Percentiles rank a stretch among this genome's conserved stretches.
Evolutionary conservation across 371 early-diverging fungal genomes (phyloP).

Genomic region (Choanephora cucurbitarum): DNA sequence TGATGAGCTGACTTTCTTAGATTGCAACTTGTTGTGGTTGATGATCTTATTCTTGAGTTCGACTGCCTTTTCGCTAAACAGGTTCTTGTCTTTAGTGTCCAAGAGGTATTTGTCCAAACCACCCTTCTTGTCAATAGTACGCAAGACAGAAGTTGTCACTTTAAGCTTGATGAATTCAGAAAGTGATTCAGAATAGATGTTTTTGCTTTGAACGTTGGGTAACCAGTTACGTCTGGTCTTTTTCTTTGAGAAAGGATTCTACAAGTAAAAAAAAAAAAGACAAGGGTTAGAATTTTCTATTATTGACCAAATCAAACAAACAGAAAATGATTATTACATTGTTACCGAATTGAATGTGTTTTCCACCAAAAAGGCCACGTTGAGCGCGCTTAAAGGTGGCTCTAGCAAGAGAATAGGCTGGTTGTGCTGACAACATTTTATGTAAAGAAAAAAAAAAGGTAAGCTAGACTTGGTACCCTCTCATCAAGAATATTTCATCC

Average conservation of each 20-base stretch:
- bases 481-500: too few species aligned
- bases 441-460: slow-evolving; percentile 13
- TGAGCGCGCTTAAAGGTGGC: slow-evolving; percentile 64
- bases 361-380: slow-evolving; percentile 70
- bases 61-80: slow-evolving; percentile 55
- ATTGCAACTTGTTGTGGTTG: slow-evolving; percentile 12
- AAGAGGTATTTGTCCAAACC: slow-evolving; percentile 81
- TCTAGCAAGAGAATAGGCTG: slow-evolving; percentile 54
- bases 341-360: slow-evolving; percentile 78
- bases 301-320: not conserved
- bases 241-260: slow-evolving; percentile 71
- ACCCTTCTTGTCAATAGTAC: slow-evolving; percentile 87
- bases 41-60: slow-evolving; percentile 26
- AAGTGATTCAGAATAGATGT: slow-evolving; percentile 70
- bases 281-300: not conserved
- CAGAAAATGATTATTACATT: slow-evolving; percentile 48
- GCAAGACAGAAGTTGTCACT: slow-evolving; percentile 71
- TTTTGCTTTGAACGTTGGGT: slow-evolving; percentile 77
- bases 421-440: slow-evolving; percentile 47
- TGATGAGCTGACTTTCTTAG: slow-evolving; percentile 4
- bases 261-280: not conserved
- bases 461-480: not conserved
- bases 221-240: slow-evolving; percentile 83
- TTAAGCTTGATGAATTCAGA: slow-evolving; percentile 60
- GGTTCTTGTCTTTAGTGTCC: slow-evolving; percentile 67